phyloP scores from a whole-genome alignment of 805 yeast genomes.

The Isabelozyma heimii region DNA sequence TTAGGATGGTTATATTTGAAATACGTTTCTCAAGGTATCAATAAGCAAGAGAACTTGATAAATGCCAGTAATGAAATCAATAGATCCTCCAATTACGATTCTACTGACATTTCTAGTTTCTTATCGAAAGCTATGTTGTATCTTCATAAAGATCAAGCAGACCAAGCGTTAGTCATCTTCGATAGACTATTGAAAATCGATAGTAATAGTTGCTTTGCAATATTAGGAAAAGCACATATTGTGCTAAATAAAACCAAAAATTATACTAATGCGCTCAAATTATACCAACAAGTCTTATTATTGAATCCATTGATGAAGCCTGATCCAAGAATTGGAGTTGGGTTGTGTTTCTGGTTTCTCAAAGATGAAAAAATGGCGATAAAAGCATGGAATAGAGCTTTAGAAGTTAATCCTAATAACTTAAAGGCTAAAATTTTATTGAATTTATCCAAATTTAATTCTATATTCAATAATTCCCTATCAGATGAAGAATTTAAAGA shows the following conservation, averaged over 20 bases:
- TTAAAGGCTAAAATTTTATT: constrained; percentile 63
- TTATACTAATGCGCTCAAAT: constrained; percentile 68
- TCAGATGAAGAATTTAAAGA: constrained; percentile 60
- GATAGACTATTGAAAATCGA: constrained; percentile 58
- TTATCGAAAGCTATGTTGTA: constrained; percentile 68
- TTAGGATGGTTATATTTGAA: constrained; percentile 71
- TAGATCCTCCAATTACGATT: constrained; percentile 9
- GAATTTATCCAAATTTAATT: constrained; percentile 66
- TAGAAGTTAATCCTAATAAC: constrained; percentile 61
- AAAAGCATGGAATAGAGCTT: constrained; percentile 77
- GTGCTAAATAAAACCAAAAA: constrained; percentile 65
- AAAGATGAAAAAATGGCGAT: constrained; percentile 76
- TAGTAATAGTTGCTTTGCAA: constrained; percentile 67
- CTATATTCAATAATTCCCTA: constrained; percentile 52
- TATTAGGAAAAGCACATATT: constrained; percentile 81
- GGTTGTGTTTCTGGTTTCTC: constrained; percentile 88
- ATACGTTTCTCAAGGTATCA: constrained; percentile 22
- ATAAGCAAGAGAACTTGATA: constrained; percentile 19
- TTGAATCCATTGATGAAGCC: constrained; percentile 78
- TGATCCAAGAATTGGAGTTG: constrained; percentile 93
- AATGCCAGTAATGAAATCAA: constrained; percentile 22
- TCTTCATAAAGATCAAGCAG: constrained; percentile 58
- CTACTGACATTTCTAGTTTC: constrained; percentile 37
- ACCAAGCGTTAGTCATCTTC: constrained; percentile 66
- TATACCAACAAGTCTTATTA: constrained; percentile 79